Conservation (phyloP, 148 eudicot species). For the Rhododendron griersonianum region DNA sequence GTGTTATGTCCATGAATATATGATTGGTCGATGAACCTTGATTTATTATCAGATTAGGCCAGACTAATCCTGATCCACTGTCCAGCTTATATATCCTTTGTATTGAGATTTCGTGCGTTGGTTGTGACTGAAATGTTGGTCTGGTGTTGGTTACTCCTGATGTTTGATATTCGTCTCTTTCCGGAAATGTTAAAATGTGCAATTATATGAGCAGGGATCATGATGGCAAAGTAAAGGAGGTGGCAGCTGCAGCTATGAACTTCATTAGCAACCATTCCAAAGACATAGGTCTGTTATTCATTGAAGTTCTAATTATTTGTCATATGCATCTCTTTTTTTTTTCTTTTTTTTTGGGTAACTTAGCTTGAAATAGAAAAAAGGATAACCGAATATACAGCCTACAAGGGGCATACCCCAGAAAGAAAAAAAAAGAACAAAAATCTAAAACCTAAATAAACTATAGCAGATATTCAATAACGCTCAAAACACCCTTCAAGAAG, state of each 20-base stretch:
- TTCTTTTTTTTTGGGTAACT: too few species aligned
- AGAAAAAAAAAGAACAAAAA: too few species aligned
- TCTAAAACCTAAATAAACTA: too few species aligned
- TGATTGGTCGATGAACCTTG: background rate
- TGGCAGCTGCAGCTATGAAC: constrained; percentile 71
- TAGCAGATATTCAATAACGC: too few species aligned
- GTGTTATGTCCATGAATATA: background rate
- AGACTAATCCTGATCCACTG: background rate
- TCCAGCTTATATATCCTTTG: background rate
- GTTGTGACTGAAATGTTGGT: background rate
- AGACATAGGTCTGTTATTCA: constrained; percentile 42
- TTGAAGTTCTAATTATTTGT: background rate
- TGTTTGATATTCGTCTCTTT: background rate
- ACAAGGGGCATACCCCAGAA: too few species aligned
- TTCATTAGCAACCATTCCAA: constrained; percentile 67
- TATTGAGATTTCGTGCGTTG: background rate
- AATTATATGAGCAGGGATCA: constrained; percentile 46
- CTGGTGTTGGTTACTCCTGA: background rate
- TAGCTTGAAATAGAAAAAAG: too few species aligned
- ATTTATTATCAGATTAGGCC: background rate
- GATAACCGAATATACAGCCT: too few species aligned
- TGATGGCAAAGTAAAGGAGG: constrained; percentile 88
- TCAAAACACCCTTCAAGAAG: too few species aligned
- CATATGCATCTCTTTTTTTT: background rate
- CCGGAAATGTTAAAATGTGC: background rate